A percentile compares a stretch with the other conserved stretches of the same genome.
phyloP scores from a whole-genome alignment of 179 eudicot species.

The Carnegiea gigantea region DNA sequence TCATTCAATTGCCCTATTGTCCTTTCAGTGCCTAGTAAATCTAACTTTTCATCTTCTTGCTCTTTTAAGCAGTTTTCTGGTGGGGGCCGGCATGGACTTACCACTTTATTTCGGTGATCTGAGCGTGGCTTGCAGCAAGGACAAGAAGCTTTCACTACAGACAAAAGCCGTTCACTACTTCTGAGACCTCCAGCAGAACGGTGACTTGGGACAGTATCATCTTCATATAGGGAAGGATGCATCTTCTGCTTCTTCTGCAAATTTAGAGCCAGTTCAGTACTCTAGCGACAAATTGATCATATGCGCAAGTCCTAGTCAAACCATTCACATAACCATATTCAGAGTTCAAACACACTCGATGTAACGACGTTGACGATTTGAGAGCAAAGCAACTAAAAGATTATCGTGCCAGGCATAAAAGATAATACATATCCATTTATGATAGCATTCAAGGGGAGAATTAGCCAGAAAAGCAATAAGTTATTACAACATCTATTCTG shows the following conservation, averaged over 20 bases:
- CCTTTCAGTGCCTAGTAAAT: slow-evolving; percentile 15
- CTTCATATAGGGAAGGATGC: slow-evolving; percentile 49
- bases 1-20: slow-evolving; percentile 2
- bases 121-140: slow-evolving; percentile 46
- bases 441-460: neutral
- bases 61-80: neutral
- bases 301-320: neutral
- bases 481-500: neutral
- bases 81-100: neutral
- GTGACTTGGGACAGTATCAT: slow-evolving; percentile 14
- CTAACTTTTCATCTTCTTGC: slow-evolving; percentile 12
- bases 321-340: neutral
- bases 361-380: neutral
- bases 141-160: slow-evolving; percentile 31
- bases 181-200: slow-evolving; percentile 32
- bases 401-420: neutral
- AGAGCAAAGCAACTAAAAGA: neutral
- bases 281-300: slow-evolving; percentile 6
- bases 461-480: neutral
- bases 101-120: slow-evolving; percentile 7
- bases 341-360: neutral
- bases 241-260: slow-evolving; percentile 40
- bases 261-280: slow-evolving; percentile 5
- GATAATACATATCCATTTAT: neutral
- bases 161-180: slow-evolving; percentile 35